A percentile compares a stretch with the other conserved stretches of the same genome.
These are phyloP conservation scores for Eimeria maxima DNA, from an alignment of 169 alveolate genomes.

Conservation along the genomic window DNA sequence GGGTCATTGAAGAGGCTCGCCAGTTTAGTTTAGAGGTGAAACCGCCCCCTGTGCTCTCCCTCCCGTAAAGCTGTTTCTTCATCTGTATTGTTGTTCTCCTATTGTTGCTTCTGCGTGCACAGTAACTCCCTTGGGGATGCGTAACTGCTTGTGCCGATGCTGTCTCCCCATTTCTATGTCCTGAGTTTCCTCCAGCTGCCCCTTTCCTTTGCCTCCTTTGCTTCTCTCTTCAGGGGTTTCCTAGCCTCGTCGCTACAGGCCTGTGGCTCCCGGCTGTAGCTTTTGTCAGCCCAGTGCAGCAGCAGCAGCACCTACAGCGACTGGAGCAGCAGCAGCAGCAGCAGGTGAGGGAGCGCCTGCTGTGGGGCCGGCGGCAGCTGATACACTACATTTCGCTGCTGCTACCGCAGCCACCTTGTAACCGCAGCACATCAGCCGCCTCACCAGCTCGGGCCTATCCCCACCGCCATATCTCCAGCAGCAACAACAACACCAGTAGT, in stretches of 20 bases:
- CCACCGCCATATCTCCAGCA: background rate
- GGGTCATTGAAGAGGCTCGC: background rate
- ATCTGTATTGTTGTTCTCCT: background rate
- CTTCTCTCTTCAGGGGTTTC: conserved; percentile 41
- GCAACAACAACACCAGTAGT: conserved; percentile 30
- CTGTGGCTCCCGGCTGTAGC: conserved; percentile 51
- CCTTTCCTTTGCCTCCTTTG: conserved; percentile 4
- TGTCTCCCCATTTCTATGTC: background rate
- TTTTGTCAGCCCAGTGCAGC: conserved; percentile 23
- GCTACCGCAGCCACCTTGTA: conserved; percentile 8
- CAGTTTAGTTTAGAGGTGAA: background rate
- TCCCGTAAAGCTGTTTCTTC: background rate
- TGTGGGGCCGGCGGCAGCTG: conserved; percentile 70
- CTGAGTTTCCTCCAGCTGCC: background rate
- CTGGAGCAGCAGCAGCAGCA: conserved; percentile 32
- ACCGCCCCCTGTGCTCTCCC: background rate
- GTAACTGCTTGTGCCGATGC: background rate
- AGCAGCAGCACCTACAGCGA: conserved; percentile 58
- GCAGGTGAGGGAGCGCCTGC: conserved; percentile 3
- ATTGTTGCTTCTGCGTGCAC: background rate
- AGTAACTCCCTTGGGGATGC: background rate
- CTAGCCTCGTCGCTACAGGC: conserved; percentile 47
- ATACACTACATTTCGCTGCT: conserved; percentile 18
- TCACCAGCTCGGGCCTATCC: background rate
- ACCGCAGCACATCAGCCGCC: conserved; percentile 57